Evolutionary conservation across 169 alveolate genomes (phyloP), one percentile per base, ranked within the genome.

Genomic region (Babesia caballi): DNA sequence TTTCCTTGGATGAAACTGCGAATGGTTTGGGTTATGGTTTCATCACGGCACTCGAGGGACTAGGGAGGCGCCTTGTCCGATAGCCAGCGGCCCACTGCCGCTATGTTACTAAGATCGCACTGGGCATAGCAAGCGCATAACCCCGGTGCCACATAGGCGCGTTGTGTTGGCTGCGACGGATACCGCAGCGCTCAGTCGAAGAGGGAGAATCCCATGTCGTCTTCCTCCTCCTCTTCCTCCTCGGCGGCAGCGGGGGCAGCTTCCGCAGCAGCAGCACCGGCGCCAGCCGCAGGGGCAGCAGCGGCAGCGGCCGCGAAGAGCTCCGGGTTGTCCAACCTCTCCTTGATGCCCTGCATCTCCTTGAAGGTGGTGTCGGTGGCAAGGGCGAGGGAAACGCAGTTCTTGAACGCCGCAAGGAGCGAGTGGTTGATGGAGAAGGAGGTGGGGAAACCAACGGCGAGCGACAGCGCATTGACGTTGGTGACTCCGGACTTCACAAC

Each of bases 171-270:
- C 36, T 11, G 66, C 15, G 66, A 44, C 1, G 8, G 51, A 14
- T 38, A 12, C 14, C n/a, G 66, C 66, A 56, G n/a, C 32, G 63
- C 47, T 87, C 85, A 94, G 71, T 91, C 97, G 77, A 94, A 94
- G 66, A 94, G 92, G 21, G 94, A 91, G 88, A 94, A 94, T 21
- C 98, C 99, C 94, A 95, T 85, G 78, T 92, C 98, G 81, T 94
- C 99, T 50, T 94, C 99, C 60, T 95, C 98, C 50, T 94, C 99
- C 60, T 95, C 98, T 65, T 97, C 99, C 73, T 94, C 98, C 54
- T 90, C 98, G 42, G 89, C 95, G 68, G 84, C 96, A 44, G 73
- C 95, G 56, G 85, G 88, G 25, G 89, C 94, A 8, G 83, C 93
- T 46, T 75, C 90, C 32, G 90, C 88, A 25, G 91, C 80, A 23